These are phyloP conservation scores for Kluyveromyces sp. DNA, from an alignment of 1,139 yeast genomes.

Conservation along the genomic window DNA sequence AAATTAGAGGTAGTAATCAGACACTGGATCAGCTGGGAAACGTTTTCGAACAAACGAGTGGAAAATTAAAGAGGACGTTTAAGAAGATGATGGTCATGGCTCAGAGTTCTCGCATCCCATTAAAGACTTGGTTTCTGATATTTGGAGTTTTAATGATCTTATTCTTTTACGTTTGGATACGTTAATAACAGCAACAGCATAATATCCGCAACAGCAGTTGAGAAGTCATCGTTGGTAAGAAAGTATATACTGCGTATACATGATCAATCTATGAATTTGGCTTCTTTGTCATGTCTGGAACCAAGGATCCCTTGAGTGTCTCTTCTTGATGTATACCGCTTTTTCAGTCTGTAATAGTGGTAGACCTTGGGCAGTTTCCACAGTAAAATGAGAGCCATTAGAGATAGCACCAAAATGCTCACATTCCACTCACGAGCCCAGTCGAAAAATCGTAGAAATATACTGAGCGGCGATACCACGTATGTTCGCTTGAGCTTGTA, in stretches of 20 bases:
- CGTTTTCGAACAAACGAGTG: slow-evolving; percentile 42
- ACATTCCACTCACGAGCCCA: slow-evolving; percentile 39
- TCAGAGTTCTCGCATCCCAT: slow-evolving; percentile 68
- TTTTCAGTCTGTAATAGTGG: slow-evolving; percentile 11
- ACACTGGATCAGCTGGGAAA: slow-evolving; percentile 51
- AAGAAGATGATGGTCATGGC: slow-evolving; percentile 76
- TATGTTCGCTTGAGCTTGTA: slow-evolving; percentile 25
- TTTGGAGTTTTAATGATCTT: slow-evolving; percentile 54
- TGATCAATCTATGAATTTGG: not conserved
- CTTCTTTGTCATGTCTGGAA: slow-evolving; percentile 6
- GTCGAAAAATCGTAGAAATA: slow-evolving; percentile 39
- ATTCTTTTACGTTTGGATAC: slow-evolving; percentile 81
- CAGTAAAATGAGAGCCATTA: not conserved
- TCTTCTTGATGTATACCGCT: slow-evolving; percentile 19
- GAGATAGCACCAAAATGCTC: not conserved
- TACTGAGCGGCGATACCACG: slow-evolving; percentile 42
- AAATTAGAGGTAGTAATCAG: slow-evolving; percentile 67
- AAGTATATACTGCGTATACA: not conserved
- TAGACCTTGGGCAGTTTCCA: slow-evolving; percentile 1
- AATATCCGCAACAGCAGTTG: not conserved
- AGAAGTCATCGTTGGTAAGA: not conserved
- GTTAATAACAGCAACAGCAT: slow-evolving; percentile 20
- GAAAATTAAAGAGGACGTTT: slow-evolving; percentile 55
- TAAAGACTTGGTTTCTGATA: slow-evolving; percentile 71
- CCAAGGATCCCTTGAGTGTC: slow-evolving; percentile 23